Evolutionary conservation across 129 eudicot genomes (phyloP), one percentile per base, ranked within the genome.

Genomic region (Heracleum sosnowskyi): DNA sequence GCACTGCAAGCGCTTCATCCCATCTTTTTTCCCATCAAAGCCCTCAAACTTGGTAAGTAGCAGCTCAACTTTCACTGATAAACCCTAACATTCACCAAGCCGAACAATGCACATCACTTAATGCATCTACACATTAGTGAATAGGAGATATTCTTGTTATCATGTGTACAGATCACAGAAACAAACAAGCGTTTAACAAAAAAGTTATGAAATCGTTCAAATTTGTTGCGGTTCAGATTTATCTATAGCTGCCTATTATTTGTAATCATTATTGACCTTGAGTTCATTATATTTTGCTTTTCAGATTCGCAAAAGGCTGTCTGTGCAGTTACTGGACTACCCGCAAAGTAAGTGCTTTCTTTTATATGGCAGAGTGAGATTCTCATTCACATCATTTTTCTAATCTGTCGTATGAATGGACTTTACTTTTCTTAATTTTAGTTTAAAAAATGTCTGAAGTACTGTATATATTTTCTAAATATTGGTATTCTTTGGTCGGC

Each of bases 291-390:
- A 41, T 60, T 64, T 78, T 5, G 55, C 22, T 71, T 83, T 78
- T 46, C 88, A 95, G 97, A 92, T 82, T 90, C 91, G 0, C 84
- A 90, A 68, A 92, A 91, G 84, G 85, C 89, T 79, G 76, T 87
- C 41, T 96, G 99, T 82, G 92, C 78, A 18, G 87, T 96, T 75
- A 96, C 99, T 41, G 99, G 99, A 76, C 84, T 92, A 80, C 97
- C 97, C 51, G 99, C 99, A 68, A 87, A 80, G 96, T 89, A 87
- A 83, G 92, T 22, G 7, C 69, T 74, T 44, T 75, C 15, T 0
- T 71, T 71, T 71, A 46, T 71, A 39, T 37, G 47, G 75, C 18
- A 71, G 15, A 18, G 76, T 31, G 4, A 69, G 35, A 36, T 20
- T 5, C 8, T 24, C 45, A 36, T 37, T 71, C 4, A 37, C 16